Percentiles rank a stretch among this genome's conserved stretches.
Evolutionary conservation across 148 eudicot species (phyloP).

Genomic region (Fagopyrum homotropicum): DNA sequence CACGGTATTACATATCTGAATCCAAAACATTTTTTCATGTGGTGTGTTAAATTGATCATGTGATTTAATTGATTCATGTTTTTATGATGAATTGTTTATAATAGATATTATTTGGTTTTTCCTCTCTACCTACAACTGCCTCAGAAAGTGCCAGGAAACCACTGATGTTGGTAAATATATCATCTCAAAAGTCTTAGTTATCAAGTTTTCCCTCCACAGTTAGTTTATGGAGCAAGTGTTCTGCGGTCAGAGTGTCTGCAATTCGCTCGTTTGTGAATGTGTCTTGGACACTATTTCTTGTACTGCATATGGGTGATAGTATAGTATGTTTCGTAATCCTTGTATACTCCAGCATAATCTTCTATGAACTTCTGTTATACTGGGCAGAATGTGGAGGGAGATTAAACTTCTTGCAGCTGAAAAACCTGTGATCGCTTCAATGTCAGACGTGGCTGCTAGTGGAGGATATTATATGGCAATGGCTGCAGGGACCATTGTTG

Average conservation of each 20-base stretch:
- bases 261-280: neutral
- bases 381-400: constrained; percentile 92
- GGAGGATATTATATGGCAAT: constrained; percentile 99
- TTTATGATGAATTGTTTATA: neutral
- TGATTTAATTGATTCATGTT: neutral
- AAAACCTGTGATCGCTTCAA: constrained; percentile 89
- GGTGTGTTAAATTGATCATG: neutral
- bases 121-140: neutral
- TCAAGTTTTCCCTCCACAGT: too few relatives aligned
- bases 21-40: neutral
- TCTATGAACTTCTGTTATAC: neutral
- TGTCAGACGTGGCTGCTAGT: constrained; percentile 97
- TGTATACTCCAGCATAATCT: neutral
- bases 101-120: neutral
- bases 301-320: neutral
- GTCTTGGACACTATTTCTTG: neutral
- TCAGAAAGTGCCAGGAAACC: neutral
- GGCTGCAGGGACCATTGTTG: constrained; percentile 76
- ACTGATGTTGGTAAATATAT: neutral
- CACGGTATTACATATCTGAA: neutral
- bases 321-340: neutral
- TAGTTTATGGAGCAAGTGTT: neutral
- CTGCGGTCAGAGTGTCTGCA: neutral
- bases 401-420: constrained; percentile 72
- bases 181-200: neutral